Base-by-base conservation (phyloP, 108 stramenopile genomes). In the Bacterosira constricta region DNA sequence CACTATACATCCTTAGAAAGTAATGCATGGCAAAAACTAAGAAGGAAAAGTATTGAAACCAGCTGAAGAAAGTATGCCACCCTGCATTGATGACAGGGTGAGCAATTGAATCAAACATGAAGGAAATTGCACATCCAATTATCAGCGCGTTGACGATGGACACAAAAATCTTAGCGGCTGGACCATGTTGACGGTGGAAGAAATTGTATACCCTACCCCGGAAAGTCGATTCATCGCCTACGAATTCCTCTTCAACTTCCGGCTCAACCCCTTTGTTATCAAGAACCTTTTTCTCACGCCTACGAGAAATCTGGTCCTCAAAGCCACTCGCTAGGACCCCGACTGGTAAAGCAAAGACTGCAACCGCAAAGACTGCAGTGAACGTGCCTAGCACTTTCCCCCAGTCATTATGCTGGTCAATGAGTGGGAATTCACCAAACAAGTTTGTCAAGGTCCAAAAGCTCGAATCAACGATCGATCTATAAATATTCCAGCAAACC, bases 251-350 rank as follows among this genome's bases (percentile, higher is more conserved):
- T 18, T 47, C 46, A 23, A 15, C 38, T 13, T 78, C 26, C 51
- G 20, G 26, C 35, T 20, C 32, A 9, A 73, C 36, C 0, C 32
- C 26, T 4, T 64, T 74, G 12, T 61, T 68, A 11, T 21, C 44
- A 35, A 29, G 35, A 41, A 7, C 55, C 46, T 34, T 37, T 0
- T 35, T 57, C 15, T 83, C 82, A 0, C 76, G 67, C 53, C 85
- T 64, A 44, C 71, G 62, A 31, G 73, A 78, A 80, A 96, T 90
- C 72, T 90, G 82, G 27, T 77, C 80, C 56, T 94, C 94, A 66
- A 96, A 95, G 6, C 94, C 96, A 66, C 84, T 88, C 4, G 90
- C 96, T 51, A 96, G 84, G 5, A 96, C 91, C 10, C 94, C 94
- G 2, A 86, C 93, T 0, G 96, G 96, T 39, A 96, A 71, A 8